Percentiles rank a stretch among this genome's conserved stretches.
Conservation (phyloP, 192 early-diverging fungal genomes). For the Chytriomyces confervae region DNA sequence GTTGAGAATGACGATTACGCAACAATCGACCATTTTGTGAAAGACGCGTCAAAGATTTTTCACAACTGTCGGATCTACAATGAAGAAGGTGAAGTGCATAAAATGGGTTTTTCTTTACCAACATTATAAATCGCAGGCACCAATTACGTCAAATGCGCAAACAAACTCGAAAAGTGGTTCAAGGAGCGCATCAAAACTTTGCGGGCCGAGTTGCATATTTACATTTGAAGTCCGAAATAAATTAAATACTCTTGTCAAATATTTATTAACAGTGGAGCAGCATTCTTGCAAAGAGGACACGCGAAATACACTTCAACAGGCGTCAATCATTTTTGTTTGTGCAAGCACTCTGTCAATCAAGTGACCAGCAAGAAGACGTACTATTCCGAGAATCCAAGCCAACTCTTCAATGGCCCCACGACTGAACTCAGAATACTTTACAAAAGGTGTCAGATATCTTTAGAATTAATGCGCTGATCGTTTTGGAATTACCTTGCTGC, state of each 20-base stretch:
- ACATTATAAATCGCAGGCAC: slow-evolving; percentile 28
- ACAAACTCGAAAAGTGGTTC: slow-evolving; percentile 51
- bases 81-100: slow-evolving; percentile 65
- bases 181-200: slow-evolving; percentile 47
- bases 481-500: too few relatives aligned
- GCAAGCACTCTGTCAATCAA: too few relatives aligned
- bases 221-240: neutral
- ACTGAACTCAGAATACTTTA: too few relatives aligned
- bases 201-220: slow-evolving; percentile 28
- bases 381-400: too few relatives aligned
- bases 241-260: neutral
- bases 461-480: too few relatives aligned
- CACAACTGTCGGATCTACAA: slow-evolving; percentile 93
- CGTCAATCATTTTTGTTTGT: too few relatives aligned
- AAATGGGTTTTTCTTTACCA: neutral
- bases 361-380: too few relatives aligned
- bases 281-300: neutral
- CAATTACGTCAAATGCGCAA: slow-evolving; percentile 41
- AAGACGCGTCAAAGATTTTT: slow-evolving; percentile 90
- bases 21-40: slow-evolving; percentile 81
- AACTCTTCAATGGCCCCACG: too few relatives aligned
- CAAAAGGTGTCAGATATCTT: too few relatives aligned
- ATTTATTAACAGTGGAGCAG: neutral
- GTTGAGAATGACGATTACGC: slow-evolving; percentile 87
- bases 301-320: too few relatives aligned